These are phyloP conservation scores for Castanea sativa DNA, from an alignment of 306 rosid genomes.

Conservation along the genomic window DNA sequence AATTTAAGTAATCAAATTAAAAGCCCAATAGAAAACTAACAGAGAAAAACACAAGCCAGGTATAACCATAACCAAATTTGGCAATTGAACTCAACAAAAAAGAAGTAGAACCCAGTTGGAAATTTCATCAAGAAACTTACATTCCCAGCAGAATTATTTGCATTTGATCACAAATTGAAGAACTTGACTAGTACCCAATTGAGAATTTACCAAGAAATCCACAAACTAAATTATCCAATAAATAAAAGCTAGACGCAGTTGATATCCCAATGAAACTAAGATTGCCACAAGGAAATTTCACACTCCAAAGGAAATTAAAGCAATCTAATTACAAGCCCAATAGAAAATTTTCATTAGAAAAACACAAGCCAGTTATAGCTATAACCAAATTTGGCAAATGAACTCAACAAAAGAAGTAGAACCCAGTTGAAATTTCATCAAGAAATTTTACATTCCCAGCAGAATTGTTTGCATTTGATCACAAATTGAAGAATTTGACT, in stretches of 20 bases:
- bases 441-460: constrained; percentile 64
- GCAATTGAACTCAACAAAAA: background rate
- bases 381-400: background rate
- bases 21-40: background rate
- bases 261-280: background rate
- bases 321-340: background rate
- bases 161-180: constrained; percentile 4
- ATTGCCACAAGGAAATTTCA: too few relatives aligned
- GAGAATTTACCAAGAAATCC: background rate
- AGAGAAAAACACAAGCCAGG: background rate
- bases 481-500: background rate
- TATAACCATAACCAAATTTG: background rate
- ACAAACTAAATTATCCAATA: background rate
- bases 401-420: background rate
- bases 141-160: constrained; percentile 53
- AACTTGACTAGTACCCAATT: background rate
- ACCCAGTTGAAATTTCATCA: background rate
- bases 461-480: constrained; percentile 34
- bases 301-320: background rate
- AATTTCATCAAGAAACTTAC: constrained; percentile 35
- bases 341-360: background rate
- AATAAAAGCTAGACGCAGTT: background rate
- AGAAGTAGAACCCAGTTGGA: background rate
- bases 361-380: background rate
- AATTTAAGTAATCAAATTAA: background rate